Conservation (phyloP, 768 basidiomycete species). For the Russula olivacea region DNA sequence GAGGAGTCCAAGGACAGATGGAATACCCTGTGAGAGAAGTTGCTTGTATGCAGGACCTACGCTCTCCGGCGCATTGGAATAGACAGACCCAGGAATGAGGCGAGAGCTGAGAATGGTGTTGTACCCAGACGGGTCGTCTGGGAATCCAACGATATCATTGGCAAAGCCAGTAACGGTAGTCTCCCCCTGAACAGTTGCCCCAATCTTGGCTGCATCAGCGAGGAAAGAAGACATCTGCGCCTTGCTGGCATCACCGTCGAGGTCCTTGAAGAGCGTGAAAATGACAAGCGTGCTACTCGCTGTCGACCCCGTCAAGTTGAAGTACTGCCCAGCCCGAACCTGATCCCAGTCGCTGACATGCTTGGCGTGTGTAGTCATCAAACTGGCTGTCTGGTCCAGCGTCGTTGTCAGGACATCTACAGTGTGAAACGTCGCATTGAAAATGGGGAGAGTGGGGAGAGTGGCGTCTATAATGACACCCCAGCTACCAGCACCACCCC, state of each 20-base stretch:
- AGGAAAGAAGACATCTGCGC: conserved; percentile 18
- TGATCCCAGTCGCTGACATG: conserved; percentile 13
- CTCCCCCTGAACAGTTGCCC: conserved; percentile 20
- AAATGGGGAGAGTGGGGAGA: conserved; percentile 34
- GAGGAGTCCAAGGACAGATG: conserved; percentile 2
- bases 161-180: conserved; percentile 6
- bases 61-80: neutral
- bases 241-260: conserved; percentile 21
- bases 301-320: conserved; percentile 29
- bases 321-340: conserved; percentile 23
- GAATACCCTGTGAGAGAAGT: conserved; percentile 12
- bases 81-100: conserved; percentile 14
- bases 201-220: conserved; percentile 15
- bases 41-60: conserved; percentile 17
- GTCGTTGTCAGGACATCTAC: conserved; percentile 31
- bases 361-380: conserved; percentile 29
- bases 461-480: conserved; percentile 37
- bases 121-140: conserved; percentile 16
- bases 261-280: conserved; percentile 26
- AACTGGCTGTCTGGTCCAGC: conserved; percentile 36
- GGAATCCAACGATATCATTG: conserved; percentile 9
- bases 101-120: conserved; percentile 22
- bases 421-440: conserved; percentile 30
- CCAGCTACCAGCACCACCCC: conserved; percentile 32
- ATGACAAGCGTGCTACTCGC: conserved; percentile 10